Percentiles rank a stretch among this genome's conserved stretches.
Conservation (phyloP, 1,284 basidiomycete genomes). For the Bjerkandera adusta region DNA sequence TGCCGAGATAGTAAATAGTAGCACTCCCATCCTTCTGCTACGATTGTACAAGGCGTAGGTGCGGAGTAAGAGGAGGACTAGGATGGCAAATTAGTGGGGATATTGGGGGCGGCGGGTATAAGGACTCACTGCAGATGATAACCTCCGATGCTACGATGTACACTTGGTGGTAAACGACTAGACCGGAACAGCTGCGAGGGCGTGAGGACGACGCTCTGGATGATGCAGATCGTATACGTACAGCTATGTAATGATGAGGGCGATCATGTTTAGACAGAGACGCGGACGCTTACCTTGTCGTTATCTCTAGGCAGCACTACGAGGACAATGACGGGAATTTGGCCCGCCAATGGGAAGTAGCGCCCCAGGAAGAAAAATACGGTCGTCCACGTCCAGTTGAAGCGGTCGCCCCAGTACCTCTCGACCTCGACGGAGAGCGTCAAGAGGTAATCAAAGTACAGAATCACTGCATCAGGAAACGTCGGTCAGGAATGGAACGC, state of each 20-base stretch:
- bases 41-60: constrained; percentile 42
- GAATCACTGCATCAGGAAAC: constrained; percentile 25
- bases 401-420: constrained; percentile 34
- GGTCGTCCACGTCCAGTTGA: constrained; percentile 25
- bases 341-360: constrained; percentile 34
- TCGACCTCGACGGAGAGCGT: constrained; percentile 36
- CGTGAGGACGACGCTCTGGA: background rate
- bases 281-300: background rate
- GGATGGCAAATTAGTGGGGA: background rate
- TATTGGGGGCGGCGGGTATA: background rate
- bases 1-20: constrained; percentile 26
- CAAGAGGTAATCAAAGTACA: constrained; percentile 41
- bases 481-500: background rate
- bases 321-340: constrained; percentile 35
- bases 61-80: constrained; percentile 40
- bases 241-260: background rate
- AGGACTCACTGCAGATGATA: constrained; percentile 33
- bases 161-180: constrained; percentile 26
- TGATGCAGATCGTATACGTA: background rate
- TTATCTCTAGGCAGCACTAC: constrained; percentile 17
- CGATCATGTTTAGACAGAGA: constrained; percentile 18
- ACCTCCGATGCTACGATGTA: constrained; percentile 34
- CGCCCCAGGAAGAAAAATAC: constrained; percentile 37
- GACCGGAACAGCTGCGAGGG: constrained; percentile 6
- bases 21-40: constrained; percentile 28